Percentiles rank a stretch among this genome's conserved stretches.
Evolutionary conservation across 768 basidiomycete genomes (phyloP).

Genomic region (Albatrellus ellisii): DNA sequence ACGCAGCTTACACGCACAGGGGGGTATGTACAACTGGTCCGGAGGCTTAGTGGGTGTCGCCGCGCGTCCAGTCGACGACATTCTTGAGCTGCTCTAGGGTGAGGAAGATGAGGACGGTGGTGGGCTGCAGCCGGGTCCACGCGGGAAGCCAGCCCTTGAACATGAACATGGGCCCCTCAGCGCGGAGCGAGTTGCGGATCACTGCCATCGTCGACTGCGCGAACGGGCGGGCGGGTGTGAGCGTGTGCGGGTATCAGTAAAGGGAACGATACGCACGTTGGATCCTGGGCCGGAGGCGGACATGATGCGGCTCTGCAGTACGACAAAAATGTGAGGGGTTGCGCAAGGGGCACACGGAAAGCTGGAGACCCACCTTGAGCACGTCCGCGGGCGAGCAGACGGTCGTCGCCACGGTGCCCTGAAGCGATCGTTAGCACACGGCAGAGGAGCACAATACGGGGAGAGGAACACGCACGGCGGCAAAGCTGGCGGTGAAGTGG

Average conservation of each 20-base stretch:
- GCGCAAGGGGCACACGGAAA: neutral
- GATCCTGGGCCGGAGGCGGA: slow-evolving; percentile 77
- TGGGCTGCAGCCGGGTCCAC: slow-evolving; percentile 77
- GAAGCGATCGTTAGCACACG: neutral
- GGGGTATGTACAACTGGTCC: neutral
- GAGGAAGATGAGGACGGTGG: slow-evolving; percentile 79
- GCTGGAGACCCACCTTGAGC: slow-evolving; percentile 37
- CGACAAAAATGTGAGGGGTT: neutral
- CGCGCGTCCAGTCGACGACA: slow-evolving; percentile 41
- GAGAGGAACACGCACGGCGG: slow-evolving; percentile 63
- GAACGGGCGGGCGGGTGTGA: neutral
- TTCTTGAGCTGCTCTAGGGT: slow-evolving; percentile 76
- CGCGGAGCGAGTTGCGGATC: slow-evolving; percentile 52
- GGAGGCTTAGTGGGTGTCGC: neutral
- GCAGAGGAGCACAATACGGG: neutral
- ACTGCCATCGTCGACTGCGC: slow-evolving; percentile 55
- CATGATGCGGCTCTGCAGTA: slow-evolving; percentile 65
- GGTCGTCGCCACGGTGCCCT: slow-evolving; percentile 84
- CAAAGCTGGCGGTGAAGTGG: slow-evolving; percentile 81
- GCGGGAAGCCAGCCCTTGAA: slow-evolving; percentile 89
- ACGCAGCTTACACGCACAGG: neutral
- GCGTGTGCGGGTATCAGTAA: neutral
- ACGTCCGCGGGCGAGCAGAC: slow-evolving; percentile 86
- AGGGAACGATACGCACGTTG: slow-evolving; percentile 30
- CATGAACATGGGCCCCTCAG: slow-evolving; percentile 81